phyloP scores from a whole-genome alignment of 495 filamentous ascomycete genomes.

The Lasiosphaeria miniovina region DNA sequence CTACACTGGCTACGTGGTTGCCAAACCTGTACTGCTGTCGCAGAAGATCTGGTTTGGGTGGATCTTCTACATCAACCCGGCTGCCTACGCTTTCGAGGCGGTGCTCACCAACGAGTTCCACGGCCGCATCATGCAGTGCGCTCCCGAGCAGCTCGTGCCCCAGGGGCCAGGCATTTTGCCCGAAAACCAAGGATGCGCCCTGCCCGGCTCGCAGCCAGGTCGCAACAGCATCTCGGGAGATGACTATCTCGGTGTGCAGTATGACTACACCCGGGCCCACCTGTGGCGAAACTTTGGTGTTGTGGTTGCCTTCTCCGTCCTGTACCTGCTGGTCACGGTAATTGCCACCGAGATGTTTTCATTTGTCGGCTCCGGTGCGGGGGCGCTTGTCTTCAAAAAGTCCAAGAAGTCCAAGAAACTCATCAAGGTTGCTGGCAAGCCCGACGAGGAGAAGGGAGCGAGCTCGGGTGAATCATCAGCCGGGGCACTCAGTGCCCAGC shows the following conservation, averaged over 20 bases:
- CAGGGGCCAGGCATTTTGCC: slow-evolving; percentile 51
- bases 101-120: slow-evolving; percentile 69
- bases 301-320: slow-evolving; percentile 63
- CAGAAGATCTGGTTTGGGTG: slow-evolving; percentile 69
- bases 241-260: slow-evolving; percentile 57
- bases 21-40: slow-evolving; percentile 58
- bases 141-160: slow-evolving; percentile 54
- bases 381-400: slow-evolving; percentile 33
- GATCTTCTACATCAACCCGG: slow-evolving; percentile 73
- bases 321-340: slow-evolving; percentile 68
- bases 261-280: slow-evolving; percentile 58
- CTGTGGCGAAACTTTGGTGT: slow-evolving; percentile 83
- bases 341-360: slow-evolving; percentile 57
- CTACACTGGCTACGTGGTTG: slow-evolving; percentile 76
- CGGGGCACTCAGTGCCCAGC: slow-evolving; percentile 36
- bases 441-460: slow-evolving; percentile 47
- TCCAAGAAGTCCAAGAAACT: slow-evolving; percentile 30
- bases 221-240: slow-evolving; percentile 53
- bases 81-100: slow-evolving; percentile 71
- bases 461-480: slow-evolving; percentile 20
- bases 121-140: slow-evolving; percentile 46
- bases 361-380: slow-evolving; percentile 35
- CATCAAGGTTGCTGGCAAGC: slow-evolving; percentile 12
- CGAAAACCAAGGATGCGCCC: slow-evolving; percentile 58
- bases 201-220: slow-evolving; percentile 53